Conservation (phyloP, 805 yeast genomes). For the Lipomyces sp. region DNA sequence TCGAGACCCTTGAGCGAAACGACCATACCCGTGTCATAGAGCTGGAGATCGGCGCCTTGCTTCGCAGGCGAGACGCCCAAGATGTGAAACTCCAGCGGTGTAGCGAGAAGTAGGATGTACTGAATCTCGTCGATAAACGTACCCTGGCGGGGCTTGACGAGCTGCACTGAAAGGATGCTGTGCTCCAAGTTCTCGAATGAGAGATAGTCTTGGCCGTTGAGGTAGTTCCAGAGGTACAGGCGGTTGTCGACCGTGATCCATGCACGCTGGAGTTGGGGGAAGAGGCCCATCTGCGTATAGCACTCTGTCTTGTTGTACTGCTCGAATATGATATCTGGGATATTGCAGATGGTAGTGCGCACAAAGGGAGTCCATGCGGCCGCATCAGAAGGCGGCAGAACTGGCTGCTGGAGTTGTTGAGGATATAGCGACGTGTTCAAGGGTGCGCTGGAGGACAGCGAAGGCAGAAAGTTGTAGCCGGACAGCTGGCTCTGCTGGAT, state of each 20-base stretch:
- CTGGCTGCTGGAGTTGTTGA: neutral
- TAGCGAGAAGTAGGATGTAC: slow-evolving; percentile 69
- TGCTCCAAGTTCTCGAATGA: slow-evolving; percentile 79
- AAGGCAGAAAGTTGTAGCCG: slow-evolving; percentile 32
- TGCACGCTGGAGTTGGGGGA: slow-evolving; percentile 73
- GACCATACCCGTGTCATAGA: slow-evolving; percentile 78
- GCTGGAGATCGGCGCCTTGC: slow-evolving; percentile 48
- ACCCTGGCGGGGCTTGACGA: slow-evolving; percentile 77
- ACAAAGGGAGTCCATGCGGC: slow-evolving; percentile 60
- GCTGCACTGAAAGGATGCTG: slow-evolving; percentile 68
- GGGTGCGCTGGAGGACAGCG: too few species aligned
- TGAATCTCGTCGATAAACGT: slow-evolving; percentile 77
- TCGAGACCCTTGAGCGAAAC: slow-evolving; percentile 73
- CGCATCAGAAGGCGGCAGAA: slow-evolving; percentile 10
- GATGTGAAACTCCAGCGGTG: slow-evolving; percentile 73
- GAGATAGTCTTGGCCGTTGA: slow-evolving; percentile 61
- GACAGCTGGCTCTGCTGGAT: slow-evolving; percentile 35
- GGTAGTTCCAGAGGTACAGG: slow-evolving; percentile 78
- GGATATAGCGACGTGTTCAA: too few species aligned
- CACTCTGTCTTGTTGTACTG: slow-evolving; percentile 65
- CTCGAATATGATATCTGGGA: slow-evolving; percentile 78
- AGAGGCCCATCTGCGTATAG: slow-evolving; percentile 74
- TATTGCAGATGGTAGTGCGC: slow-evolving; percentile 59
- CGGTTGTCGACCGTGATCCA: slow-evolving; percentile 86
- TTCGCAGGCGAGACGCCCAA: slow-evolving; percentile 61